A percentile compares a stretch with the other conserved stretches of the same genome.
Evolutionary conservation across 2,329 filamentous ascomycete species (phyloP).

Genomic region (Elsinoe australis): DNA sequence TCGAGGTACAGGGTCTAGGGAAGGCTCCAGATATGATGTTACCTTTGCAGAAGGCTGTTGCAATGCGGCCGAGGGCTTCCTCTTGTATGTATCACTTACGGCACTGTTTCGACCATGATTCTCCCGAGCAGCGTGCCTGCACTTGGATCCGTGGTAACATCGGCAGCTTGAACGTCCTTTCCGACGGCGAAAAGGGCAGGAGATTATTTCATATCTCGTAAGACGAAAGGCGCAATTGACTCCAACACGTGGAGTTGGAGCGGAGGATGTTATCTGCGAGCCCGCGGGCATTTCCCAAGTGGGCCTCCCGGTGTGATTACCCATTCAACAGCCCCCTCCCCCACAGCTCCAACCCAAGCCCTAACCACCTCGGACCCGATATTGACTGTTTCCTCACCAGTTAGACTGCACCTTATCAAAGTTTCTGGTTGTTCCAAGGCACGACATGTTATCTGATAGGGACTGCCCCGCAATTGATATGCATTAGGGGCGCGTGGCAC

Average conservation of each 20-base stretch:
- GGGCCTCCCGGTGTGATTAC: not conserved
- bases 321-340: not conserved
- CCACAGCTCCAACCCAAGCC: not conserved
- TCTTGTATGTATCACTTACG: not conserved
- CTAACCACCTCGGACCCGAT: not conserved
- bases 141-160: not conserved
- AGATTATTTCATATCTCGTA: slow-evolving; percentile 3
- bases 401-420: too few species aligned
- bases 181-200: not conserved
- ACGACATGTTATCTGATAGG: too few species aligned
- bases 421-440: too few species aligned
- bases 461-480: slow-evolving; percentile 2
- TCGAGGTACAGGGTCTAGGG: too few species aligned
- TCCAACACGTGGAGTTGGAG: too few species aligned
- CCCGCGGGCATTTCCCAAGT: not conserved
- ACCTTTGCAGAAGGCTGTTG: not conserved
- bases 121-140: too few species aligned
- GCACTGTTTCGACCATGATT: not conserved
- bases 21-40: too few species aligned
- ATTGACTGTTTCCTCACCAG: too few species aligned
- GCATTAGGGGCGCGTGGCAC: not conserved
- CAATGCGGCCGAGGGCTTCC: not conserved
- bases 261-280: too few species aligned
- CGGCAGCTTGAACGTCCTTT: too few species aligned
- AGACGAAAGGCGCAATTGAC: too few species aligned